Evolutionary conservation across 2,329 filamentous ascomycete genomes (phyloP).

Genomic region (Hirsutella minnesotensis): DNA sequence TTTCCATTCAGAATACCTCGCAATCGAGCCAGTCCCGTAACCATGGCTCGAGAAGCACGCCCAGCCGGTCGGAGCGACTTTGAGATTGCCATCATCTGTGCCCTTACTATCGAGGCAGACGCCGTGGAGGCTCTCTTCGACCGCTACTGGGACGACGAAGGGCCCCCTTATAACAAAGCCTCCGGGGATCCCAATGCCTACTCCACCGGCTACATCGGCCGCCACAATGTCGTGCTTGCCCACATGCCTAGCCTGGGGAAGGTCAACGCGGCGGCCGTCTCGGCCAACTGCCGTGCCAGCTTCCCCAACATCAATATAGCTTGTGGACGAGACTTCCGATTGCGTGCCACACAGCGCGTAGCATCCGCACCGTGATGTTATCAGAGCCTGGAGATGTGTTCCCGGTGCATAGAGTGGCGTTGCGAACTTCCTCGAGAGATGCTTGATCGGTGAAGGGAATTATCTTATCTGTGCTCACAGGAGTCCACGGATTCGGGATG

Average conservation of each 20-base stretch:
- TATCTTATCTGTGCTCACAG: no score
- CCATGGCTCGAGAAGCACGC: not conserved
- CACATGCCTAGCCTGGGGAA: conserved; percentile 16
- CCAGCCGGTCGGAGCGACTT: not conserved
- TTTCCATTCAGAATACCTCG: no score
- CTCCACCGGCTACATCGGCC: conserved; percentile 11
- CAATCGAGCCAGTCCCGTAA: not conserved
- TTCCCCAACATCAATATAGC: conserved; percentile 19
- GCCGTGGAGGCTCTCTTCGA: not conserved
- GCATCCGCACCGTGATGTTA: no score
- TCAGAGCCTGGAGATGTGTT: no score
- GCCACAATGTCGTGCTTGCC: conserved; percentile 15
- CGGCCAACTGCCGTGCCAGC: conserved; percentile 17
- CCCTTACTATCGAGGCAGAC: not conserved
- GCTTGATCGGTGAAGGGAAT: no score
- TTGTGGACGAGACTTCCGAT: no score
- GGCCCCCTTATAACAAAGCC: not conserved
- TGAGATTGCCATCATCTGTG: no score
- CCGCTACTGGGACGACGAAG: not conserved
- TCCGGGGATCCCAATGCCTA: conserved; percentile 2
- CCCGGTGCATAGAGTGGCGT: no score
- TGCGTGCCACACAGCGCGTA: no score
- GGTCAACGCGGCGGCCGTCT: conserved; percentile 12
- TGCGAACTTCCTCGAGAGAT: no score
- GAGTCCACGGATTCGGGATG: no score